Evolutionary conservation across 2,329 filamentous ascomycete species (phyloP), one percentile per base, ranked within the genome.

Genomic region (Xylaria sp.): DNA sequence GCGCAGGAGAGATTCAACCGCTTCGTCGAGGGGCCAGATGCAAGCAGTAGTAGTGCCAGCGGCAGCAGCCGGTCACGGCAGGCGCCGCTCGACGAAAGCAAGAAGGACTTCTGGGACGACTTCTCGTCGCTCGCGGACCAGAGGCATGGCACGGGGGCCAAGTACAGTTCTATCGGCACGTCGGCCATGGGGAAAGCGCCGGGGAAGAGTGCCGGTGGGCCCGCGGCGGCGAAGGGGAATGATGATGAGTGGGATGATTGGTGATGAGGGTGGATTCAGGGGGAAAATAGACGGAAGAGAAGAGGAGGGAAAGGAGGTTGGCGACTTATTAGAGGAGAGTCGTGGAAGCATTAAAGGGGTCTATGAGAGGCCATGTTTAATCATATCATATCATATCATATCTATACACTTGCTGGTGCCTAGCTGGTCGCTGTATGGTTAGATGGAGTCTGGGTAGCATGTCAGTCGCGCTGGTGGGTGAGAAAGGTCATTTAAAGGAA

Each of bases 31-130:
- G 93, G 92, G 2, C 87, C 87, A 18, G 77, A 82, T 52, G 75
- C 76, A 37, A 25, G 63, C 63, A 56, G 57, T 31, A 54, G 73
- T 68, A 25, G 63, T 25, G 23, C 23, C 59, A 55, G 57, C 31
- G 50, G 73, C 68, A 72, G 74, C 81, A 72, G 74, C 81, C 78
- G 62, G 73, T 69, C 73, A 75, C 82, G 77, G 15, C 62, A 71
- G 50, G 3, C 65, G 63, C 83, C 80, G 65, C 76, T 89, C 61
- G 85, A 90, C 76, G 85, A 84, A 86, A 91, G 80, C 87, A 92
- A 91, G 81, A 91, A 91, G 78, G 91, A 92, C 74, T 97, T 97
- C 81, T 98, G 94, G 94, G 94, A 97, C 79, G 91, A 92, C 74
- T 97, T 98, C 81, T 91, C 94, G 0, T 89, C 87, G 34, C 80